Conservation (phyloP, 2,329 filamentous ascomycete species). For the Nemania bipapillata region DNA sequence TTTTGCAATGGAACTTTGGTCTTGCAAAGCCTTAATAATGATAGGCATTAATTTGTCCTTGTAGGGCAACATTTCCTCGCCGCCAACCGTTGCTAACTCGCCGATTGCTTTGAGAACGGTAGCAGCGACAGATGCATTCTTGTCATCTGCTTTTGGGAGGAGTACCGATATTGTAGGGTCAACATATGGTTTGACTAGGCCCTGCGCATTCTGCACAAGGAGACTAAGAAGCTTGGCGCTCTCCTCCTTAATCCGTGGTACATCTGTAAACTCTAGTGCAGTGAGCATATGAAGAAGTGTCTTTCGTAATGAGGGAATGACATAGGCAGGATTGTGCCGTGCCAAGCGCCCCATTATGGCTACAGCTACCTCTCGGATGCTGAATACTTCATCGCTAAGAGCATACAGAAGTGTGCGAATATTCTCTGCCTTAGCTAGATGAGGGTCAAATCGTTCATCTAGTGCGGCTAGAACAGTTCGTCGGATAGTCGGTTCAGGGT, state of each 20-base stretch:
- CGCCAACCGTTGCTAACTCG: slow-evolving; percentile 91
- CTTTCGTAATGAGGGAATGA: slow-evolving; percentile 94
- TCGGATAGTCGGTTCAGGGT: slow-evolving; percentile 88
- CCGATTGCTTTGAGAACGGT: slow-evolving; percentile 96
- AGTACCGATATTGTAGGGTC: slow-evolving; percentile 95
- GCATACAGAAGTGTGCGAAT: slow-evolving; percentile 95
- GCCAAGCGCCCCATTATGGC: slow-evolving; percentile 95
- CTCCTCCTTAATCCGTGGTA: slow-evolving; percentile 93
- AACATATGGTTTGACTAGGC: slow-evolving; percentile 94
- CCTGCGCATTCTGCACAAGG: slow-evolving; percentile 90
- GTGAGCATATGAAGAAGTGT: slow-evolving; percentile 95
- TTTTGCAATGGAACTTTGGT: slow-evolving; percentile 89
- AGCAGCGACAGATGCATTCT: slow-evolving; percentile 86
- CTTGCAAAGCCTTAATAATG: slow-evolving; percentile 91
- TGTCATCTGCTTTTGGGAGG: slow-evolving; percentile 89
- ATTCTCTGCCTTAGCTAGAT: slow-evolving; percentile 97
- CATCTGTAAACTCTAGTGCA: slow-evolving; percentile 95
- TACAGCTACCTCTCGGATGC: slow-evolving; percentile 92
- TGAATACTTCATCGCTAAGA: slow-evolving; percentile 92
- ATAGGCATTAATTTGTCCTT: slow-evolving; percentile 93
- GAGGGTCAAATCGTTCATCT: slow-evolving; percentile 92
- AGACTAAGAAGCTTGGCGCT: slow-evolving; percentile 92
- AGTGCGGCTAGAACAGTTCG: slow-evolving; percentile 88
- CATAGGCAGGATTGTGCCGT: slow-evolving; percentile 91
- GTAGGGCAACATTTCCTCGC: slow-evolving; percentile 91